A percentile compares a stretch with the other conserved stretches of the same genome.
Conservation (phyloP, 1,139 yeast genomes). For the Yamadazyma atmosphaerica region DNA sequence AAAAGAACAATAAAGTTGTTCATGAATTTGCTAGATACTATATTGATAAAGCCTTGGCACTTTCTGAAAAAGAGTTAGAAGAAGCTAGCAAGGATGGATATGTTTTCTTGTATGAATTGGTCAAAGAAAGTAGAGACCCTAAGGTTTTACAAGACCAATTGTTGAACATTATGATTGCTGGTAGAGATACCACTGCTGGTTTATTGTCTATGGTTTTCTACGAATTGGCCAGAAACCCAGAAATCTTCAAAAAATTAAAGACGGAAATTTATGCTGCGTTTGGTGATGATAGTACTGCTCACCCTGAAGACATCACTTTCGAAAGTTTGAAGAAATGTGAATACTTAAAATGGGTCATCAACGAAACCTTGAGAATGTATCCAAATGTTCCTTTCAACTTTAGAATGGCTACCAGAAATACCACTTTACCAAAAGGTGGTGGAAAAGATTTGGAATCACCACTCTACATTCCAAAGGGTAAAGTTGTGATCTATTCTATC, state of each 20-base stretch:
- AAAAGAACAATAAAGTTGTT: constrained; percentile 7
- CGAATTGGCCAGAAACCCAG: constrained; percentile 42
- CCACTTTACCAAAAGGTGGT: constrained; percentile 53
- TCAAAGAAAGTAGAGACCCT: constrained; percentile 27
- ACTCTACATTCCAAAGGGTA: constrained; percentile 40
- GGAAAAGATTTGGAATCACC: constrained; percentile 44
- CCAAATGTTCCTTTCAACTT: constrained; percentile 53
- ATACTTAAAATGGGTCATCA: constrained; percentile 44
- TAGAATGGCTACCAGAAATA: constrained; percentile 41
- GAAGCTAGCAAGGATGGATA: constrained; percentile 22
- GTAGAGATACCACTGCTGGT: constrained; percentile 34
- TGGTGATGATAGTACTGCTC: constrained; percentile 43
- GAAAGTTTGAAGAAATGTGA: constrained; percentile 48
- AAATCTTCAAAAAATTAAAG: constrained; percentile 30
- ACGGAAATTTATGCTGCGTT: constrained; percentile 30
- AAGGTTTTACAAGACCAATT: constrained; percentile 28
- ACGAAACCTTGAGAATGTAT: constrained; percentile 49
- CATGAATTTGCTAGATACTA: constrained; percentile 19
- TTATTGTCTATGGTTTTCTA: constrained; percentile 27
- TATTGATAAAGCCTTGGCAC: constrained; percentile 21
- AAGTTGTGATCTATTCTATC: constrained; percentile 37
- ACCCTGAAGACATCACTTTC: constrained; percentile 34
- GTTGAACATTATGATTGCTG: constrained; percentile 33
- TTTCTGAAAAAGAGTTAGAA: constrained; percentile 20
- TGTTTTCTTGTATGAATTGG: constrained; percentile 29